These are phyloP conservation scores for Parachlorella kessleri DNA, from an alignment of 139 green algal genomes.

Conservation along the genomic window DNA sequence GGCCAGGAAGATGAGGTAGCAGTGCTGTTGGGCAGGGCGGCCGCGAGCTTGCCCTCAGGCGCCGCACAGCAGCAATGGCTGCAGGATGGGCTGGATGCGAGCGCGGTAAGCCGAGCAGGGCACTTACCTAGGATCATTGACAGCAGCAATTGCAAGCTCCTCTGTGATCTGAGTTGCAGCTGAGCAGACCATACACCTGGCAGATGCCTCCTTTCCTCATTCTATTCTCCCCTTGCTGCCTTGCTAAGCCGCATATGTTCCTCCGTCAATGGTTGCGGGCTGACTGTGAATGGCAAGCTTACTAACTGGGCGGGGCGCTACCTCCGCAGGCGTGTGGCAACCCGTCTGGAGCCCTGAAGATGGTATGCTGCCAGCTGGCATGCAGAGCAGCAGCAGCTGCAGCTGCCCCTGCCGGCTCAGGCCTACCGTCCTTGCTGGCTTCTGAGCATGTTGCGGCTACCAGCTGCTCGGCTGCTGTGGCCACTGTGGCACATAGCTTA, in stretches of 20 bases:
- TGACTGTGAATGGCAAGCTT: no score
- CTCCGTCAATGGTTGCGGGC: no score
- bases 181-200: no score
- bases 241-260: no score
- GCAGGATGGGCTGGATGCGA: background rate
- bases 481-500: background rate
- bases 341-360: background rate
- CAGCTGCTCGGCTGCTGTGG: background rate
- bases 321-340: background rate
- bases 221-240: no score
- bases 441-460: background rate
- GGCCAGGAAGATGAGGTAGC: background rate
- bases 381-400: background rate
- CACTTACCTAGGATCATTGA: no score
- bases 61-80: background rate
- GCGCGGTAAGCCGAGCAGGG: background rate
- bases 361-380: background rate
- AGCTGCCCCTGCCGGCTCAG: background rate
- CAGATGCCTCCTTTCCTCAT: no score
- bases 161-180: no score
- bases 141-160: no score
- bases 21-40: background rate
- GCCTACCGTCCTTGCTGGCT: no score
- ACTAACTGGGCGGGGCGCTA: no score
- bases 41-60: background rate